Evolutionary conservation across 2,329 filamentous ascomycete species (phyloP), one percentile per base, ranked within the genome.

Genomic region (Aurifilum marmelostoma): DNA sequence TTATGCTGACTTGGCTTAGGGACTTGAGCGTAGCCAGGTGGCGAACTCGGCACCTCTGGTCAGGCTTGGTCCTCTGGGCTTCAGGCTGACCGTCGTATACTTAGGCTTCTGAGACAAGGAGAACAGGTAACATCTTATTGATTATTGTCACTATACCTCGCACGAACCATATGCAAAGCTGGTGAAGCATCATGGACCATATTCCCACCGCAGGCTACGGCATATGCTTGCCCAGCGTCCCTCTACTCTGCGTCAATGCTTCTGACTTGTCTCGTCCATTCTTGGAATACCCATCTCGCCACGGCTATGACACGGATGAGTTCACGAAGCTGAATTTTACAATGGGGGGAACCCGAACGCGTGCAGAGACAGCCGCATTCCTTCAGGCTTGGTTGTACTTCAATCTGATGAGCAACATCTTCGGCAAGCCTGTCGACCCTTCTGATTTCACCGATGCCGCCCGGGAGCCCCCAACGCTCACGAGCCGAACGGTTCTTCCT

Each of bases 341-440:
- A 14, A 27, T 27, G 8, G 34, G 11, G 24, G 27, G 54, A 21
- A 58, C 54, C 8, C 54, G 54, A 29, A 58, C 54, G 8, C 11
- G 54, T 34, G 54, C 27, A 24, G 24, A 58, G 24, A 58, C 54
- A 32, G 24, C 54, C 16, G 27, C 54, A 58, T 29, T 56, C 27
- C 29, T 58, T 29, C 54, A 58, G 9, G 54, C 54, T 27, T 58
- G 54, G 54, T 27, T 58, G 5, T 58, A 58, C 54, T 58, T 58
- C 29, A 34, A 34, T 11, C 54, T 58, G 11, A 58, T 58, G 54
- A 14, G 29, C 24, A 58, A 34, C 27, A 24, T 58, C 29, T 58
- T 58, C 29, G 54, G 8, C 24, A n/a, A 29, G 29, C 24, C 54
- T 34, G 54, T 58, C 54, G 29, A 58, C 18, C 54, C 54, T 29